Conservation (phyloP, 2,329 filamentous ascomycete genomes). For the Penicillium sp. region DNA sequence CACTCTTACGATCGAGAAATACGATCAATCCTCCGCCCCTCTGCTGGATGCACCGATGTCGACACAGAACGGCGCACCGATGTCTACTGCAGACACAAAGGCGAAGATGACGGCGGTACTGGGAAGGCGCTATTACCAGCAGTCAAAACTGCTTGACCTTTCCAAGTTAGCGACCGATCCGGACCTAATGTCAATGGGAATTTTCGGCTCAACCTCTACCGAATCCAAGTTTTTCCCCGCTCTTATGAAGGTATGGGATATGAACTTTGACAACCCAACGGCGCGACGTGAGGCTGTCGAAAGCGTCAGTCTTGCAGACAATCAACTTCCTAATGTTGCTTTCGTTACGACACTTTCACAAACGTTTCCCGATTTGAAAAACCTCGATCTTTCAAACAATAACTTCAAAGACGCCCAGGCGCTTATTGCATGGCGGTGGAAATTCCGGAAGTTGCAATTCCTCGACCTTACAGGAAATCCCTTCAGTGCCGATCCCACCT, state of each 20-base stretch:
- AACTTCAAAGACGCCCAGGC: constrained; percentile 70
- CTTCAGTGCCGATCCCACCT: constrained; percentile 66
- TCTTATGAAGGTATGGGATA: constrained; percentile 83
- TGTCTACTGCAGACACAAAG: constrained; percentile 63
- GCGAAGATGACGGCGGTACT: constrained; percentile 73
- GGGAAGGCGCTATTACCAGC: constrained; percentile 71
- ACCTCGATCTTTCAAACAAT: constrained; percentile 88
- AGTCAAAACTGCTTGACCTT: constrained; percentile 78
- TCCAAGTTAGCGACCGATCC: constrained; percentile 76
- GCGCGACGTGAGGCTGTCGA: constrained; percentile 78
- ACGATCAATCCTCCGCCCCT: constrained; percentile 36
- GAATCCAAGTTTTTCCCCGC: constrained; percentile 90
- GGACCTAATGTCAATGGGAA: constrained; percentile 73
- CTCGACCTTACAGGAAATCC: constrained; percentile 80
- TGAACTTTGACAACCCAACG: constrained; percentile 72
- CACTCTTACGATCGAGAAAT: constrained; percentile 59
- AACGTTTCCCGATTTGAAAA: constrained; percentile 83
- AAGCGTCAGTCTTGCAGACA: constrained; percentile 81
- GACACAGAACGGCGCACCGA: constrained; percentile 45
- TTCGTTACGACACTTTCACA: constrained; percentile 76
- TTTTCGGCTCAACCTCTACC: constrained; percentile 72
- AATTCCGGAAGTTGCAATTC: constrained; percentile 79
- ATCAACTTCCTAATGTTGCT: constrained; percentile 73
- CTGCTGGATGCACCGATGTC: constrained; percentile 30
- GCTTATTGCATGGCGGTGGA: constrained; percentile 76